These are phyloP conservation scores for Boletus coccyginus DNA, from an alignment of 768 basidiomycete genomes.

Conservation along the genomic window DNA sequence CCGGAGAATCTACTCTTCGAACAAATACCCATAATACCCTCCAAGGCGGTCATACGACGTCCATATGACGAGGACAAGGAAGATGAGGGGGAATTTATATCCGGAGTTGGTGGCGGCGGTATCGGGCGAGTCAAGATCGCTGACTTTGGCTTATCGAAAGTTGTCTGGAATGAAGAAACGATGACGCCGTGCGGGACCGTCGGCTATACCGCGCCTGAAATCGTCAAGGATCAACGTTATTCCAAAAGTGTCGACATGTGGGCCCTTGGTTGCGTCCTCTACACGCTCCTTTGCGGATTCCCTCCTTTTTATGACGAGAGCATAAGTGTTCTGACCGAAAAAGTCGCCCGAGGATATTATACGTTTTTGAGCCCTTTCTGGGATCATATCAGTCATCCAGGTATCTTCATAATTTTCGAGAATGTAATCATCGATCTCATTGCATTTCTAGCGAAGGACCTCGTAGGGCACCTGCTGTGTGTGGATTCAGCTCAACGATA, in stretches of 20 bases:
- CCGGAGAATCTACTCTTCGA: constrained; percentile 97
- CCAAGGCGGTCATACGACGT: constrained; percentile 66
- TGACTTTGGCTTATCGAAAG: constrained; percentile 95
- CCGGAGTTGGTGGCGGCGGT: constrained; percentile 91
- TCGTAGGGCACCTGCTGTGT: constrained; percentile 92
- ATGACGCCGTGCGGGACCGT: constrained; percentile 99
- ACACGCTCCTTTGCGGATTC: constrained; percentile 96
- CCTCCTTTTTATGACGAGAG: constrained; percentile 99
- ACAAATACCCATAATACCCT: constrained; percentile 87
- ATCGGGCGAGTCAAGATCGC: constrained; percentile 99
- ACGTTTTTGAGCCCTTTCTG: constrained; percentile 99
- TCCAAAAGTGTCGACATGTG: constrained; percentile 99
- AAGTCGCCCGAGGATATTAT: constrained; percentile 95
- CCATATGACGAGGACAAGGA: constrained; percentile 98
- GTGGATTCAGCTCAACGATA: constrained; percentile 95
- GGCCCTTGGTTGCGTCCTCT: constrained; percentile 98
- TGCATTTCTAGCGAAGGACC: constrained; percentile 72
- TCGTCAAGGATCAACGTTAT: constrained; percentile 97
- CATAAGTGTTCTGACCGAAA: constrained; percentile 96
- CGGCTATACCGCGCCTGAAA: constrained; percentile 98
- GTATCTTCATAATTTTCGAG: constrained; percentile 39
- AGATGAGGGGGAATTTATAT: constrained; percentile 95
- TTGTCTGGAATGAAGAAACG: constrained; percentile 98
- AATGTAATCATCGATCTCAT: constrained; percentile 8
- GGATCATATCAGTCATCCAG: constrained; percentile 87